Conservation (phyloP, 441 rosid species). For the Corymbia calophylla region DNA sequence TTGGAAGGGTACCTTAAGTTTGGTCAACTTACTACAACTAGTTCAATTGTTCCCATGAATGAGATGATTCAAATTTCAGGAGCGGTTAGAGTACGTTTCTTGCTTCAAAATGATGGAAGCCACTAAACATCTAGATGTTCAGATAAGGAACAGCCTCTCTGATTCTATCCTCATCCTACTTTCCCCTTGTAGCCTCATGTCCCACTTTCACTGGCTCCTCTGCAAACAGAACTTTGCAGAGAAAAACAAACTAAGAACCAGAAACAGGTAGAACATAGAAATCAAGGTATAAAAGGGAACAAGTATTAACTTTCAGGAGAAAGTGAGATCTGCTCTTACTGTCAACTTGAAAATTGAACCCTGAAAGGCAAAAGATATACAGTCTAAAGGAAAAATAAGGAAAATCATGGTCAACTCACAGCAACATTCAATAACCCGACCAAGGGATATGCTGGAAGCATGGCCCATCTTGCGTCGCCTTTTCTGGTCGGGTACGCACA, state of each 20-base stretch:
- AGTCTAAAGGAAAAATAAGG: neutral
- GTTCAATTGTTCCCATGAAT: neutral
- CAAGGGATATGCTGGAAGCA: neutral
- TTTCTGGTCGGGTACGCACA: neutral
- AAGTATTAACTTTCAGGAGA: neutral
- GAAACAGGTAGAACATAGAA: neutral
- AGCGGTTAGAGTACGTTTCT: neutral
- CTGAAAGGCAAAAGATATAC: neutral
- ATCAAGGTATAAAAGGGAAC: neutral
- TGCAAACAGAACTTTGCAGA: neutral
- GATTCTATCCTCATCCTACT: neutral
- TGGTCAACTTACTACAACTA: neutral
- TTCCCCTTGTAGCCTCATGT: neutral
- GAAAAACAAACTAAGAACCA: neutral
- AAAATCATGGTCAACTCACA: neutral
- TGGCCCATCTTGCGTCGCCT: accelerated
- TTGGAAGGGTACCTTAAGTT: neutral
- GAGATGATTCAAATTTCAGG: neutral
- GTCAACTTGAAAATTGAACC: neutral
- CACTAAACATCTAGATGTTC: neutral
- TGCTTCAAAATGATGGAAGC: neutral
- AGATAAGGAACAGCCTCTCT: neutral
- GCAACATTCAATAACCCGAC: neutral
- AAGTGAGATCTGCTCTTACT: neutral
- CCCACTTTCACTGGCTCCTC: neutral